Conservation (phyloP, 495 filamentous ascomycete genomes). For the Hypoxylon fragiforme region DNA sequence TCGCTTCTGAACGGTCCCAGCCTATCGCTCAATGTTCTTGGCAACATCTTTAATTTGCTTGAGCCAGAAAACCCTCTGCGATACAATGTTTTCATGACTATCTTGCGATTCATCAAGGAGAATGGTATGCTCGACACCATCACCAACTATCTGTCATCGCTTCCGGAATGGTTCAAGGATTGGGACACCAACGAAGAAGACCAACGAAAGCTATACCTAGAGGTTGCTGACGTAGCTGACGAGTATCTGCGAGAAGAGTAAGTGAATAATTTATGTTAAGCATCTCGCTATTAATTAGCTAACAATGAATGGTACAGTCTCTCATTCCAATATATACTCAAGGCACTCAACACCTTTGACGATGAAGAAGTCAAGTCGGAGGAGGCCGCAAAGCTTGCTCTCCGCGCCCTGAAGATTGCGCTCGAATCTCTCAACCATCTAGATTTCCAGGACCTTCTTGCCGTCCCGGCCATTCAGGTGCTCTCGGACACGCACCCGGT, state of each 20-base stretch:
- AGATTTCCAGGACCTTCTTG: conserved; percentile 92
- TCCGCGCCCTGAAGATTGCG: conserved; percentile 81
- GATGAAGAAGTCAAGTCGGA: conserved; percentile 66
- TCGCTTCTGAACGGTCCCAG: conserved; percentile 82
- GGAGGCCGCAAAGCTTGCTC: conserved; percentile 77
- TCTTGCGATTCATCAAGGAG: conserved; percentile 75
- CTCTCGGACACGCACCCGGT: conserved; percentile 79
- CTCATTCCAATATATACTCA: conserved; percentile 79
- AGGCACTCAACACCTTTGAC: conserved; percentile 81
- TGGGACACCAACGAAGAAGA: conserved; percentile 86
- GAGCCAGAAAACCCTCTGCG: conserved; percentile 71
- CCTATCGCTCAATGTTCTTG: conserved; percentile 82
- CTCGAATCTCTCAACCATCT: conserved; percentile 76
- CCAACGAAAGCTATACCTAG: conserved; percentile 76
- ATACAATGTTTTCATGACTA: conserved; percentile 85
- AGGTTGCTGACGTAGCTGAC: conserved; percentile 74
- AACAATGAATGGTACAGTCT: conserved; percentile 48
- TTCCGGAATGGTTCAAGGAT: conserved; percentile 77
- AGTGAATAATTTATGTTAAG: conserved; percentile 32
- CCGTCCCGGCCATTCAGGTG: conserved; percentile 81
- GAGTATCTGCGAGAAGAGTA: conserved; percentile 75
- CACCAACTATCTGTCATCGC: conserved; percentile 72
- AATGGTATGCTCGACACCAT: conserved; percentile 76
- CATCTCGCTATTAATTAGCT: conserved; percentile 25
- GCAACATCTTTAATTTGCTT: conserved; percentile 96